Evolutionary conservation across 148 eudicot species (phyloP), one percentile per base, ranked within the genome.

Genomic region (Pharnaceum exiguum): DNA sequence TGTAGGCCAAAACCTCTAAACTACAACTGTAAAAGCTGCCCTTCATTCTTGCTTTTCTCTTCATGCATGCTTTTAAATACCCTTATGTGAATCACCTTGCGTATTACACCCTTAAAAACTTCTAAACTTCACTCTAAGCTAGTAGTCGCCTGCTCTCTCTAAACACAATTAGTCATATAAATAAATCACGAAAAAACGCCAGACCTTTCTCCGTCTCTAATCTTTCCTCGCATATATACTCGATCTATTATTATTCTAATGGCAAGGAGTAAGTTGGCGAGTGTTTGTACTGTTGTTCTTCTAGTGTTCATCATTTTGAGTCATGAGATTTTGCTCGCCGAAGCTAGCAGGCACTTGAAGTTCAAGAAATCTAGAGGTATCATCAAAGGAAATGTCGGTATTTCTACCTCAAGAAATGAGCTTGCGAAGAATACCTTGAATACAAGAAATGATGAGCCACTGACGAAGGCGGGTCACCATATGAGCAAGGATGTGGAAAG

Each of bases 41-140:
- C 39, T 9, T 33, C 16, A 5, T 18, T 17, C 29, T 21, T n/a
- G n/a, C n/a, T n/a, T n/a, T 39, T 30, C 35, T 25, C 44, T 15
- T 8, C 18, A 42, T 18, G 13, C 39, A 18, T 21, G 32, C 44
- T 30, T 36, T 18, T 55, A 49, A 49, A 62, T 49, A 62, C 56
- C 46, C 49, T n/a, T n/a, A n/a, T n/a, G n/a, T n/a, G n/a, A n/a
- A n/a, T n/a, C n/a, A n/a, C n/a, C n/a, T n/a, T n/a, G n/a, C n/a
- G n/a, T n/a, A n/a, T n/a, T n/a, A n/a, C n/a, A n/a, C n/a, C n/a
- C n/a, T n/a, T n/a, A n/a, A n/a, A n/a, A n/a, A n/a, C n/a, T n/a
- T n/a, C n/a, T n/a, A n/a, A n/a, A n/a, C n/a, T n/a, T n/a, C n/a
- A n/a, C n/a, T n/a, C n/a, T n/a, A n/a, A n/a, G n/a, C n/a, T n/a